These are phyloP conservation scores for Phyllosticta citriasiana DNA, from an alignment of 2,329 filamentous ascomycete genomes.

Conservation along the genomic window DNA sequence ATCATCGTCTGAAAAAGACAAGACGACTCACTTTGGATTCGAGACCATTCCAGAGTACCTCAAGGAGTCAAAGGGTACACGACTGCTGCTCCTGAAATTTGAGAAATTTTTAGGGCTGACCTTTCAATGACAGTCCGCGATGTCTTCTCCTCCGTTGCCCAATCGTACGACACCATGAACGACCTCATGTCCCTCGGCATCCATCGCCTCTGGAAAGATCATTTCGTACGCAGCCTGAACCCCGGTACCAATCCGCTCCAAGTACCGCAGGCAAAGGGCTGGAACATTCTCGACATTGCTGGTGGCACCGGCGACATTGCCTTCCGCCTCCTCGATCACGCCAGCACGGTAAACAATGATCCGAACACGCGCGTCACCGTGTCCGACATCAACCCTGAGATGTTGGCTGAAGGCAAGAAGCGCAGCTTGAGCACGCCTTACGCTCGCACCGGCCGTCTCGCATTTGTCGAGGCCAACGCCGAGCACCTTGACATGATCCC, in stretches of 20 bases:
- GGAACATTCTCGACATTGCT: constrained; percentile 86
- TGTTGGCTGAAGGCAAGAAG: constrained; percentile 81
- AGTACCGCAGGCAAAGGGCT: constrained; percentile 35
- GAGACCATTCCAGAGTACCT: constrained; percentile 71
- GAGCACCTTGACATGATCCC: constrained; percentile 61
- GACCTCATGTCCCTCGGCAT: constrained; percentile 97
- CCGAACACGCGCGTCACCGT: constrained; percentile 75
- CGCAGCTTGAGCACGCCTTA: constrained; percentile 58
- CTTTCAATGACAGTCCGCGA: constrained; percentile 53
- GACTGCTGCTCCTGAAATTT: no score
- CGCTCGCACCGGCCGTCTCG: constrained; percentile 43
- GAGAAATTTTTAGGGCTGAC: not conserved
- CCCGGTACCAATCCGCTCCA: constrained; percentile 54
- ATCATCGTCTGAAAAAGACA: constrained; percentile 33
- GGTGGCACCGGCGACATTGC: constrained; percentile 97
- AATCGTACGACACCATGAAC: constrained; percentile 96
- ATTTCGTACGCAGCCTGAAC: constrained; percentile 87
- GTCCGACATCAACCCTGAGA: constrained; percentile 90
- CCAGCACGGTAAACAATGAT: constrained; percentile 71
- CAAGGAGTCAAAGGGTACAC: constrained; percentile 57
- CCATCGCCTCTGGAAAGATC: constrained; percentile 94
- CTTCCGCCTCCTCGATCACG: constrained; percentile 87
- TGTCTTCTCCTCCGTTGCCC: constrained; percentile 91
- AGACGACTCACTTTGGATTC: constrained; percentile 83
- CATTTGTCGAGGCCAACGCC: constrained; percentile 84